Conservation (phyloP, 1,284 basidiomycete species). For the Moesziomyces antarcticus region DNA sequence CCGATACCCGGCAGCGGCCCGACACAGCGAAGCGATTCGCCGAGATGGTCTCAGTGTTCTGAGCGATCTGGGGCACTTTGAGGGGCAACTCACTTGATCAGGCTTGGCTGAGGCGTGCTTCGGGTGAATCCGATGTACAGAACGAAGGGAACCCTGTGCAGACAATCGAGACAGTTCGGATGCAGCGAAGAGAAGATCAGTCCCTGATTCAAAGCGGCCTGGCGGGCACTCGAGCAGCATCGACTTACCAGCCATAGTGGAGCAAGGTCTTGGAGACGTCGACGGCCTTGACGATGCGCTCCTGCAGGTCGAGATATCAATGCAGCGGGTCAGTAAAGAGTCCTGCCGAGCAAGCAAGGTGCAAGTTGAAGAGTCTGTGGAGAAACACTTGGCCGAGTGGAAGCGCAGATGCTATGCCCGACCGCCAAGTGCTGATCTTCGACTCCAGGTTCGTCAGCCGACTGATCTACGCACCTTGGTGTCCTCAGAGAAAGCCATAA, state of each 20-base stretch:
- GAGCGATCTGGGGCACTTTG: background rate
- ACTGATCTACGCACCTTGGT: constrained; percentile 53
- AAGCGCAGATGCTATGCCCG: too few species aligned
- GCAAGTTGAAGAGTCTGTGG: background rate
- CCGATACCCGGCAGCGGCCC: background rate
- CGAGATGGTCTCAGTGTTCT: background rate
- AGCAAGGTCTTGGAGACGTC: constrained; percentile 64
- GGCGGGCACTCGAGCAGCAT: background rate
- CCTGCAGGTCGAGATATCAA: constrained; percentile 27
- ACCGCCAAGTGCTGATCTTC: too few species aligned
- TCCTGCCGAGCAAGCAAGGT: background rate
- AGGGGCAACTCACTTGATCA: constrained; percentile 60
- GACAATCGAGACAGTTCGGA: background rate
- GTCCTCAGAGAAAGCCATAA: constrained; percentile 63
- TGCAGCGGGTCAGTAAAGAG: background rate
- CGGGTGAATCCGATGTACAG: constrained; percentile 65
- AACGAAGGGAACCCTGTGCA: constrained; percentile 63
- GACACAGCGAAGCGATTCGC: background rate
- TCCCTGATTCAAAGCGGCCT: background rate
- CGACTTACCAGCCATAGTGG: constrained; percentile 63
- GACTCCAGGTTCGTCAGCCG: background rate
- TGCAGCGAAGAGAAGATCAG: background rate
- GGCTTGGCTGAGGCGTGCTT: constrained; percentile 62
- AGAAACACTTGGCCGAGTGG: too few species aligned
- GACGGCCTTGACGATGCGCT: constrained; percentile 62